Base-by-base conservation (phyloP, 2,329 filamentous ascomycete genomes). In the Daldinia sp. region DNA sequence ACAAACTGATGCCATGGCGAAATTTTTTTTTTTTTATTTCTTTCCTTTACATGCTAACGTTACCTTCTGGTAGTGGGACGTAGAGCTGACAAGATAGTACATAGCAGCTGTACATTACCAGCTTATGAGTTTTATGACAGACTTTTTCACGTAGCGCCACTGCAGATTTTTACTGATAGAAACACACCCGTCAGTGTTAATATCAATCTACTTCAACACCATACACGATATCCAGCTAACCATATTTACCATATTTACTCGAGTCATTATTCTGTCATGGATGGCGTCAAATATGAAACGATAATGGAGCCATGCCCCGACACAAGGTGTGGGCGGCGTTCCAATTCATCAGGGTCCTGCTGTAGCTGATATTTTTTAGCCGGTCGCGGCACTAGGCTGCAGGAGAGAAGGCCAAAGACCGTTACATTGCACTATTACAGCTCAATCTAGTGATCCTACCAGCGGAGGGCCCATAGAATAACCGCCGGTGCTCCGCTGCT, bases 141-240 rank as follows among this genome's bases (percentile, higher is more conserved):
- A 9, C 33, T 35, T 33, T 9, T 33, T 35, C 7, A 9, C 33
- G 51, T 39, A 51, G 48, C 39, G 63, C 51, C 55, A 62, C 61
- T 65, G 59, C 55, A 63, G 60, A 61, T 26, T 15, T 26, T 65
- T 60, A 37, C 67, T 70, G 65, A 73, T 72, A 70, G 44, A 42
- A 44, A 50, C 60, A 70, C 67, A 30, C 68, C 69, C 63, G 20
- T 48, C 37, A 7, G 33, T 53, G 60, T 13, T 10, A 48, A 39
- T 37, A 62, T 50, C 28, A 4, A 55, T 42, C 7, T 41, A 53
- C 62, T 30, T 57, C 50, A 61, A 13, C 51, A 64, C 46, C 26
- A 33, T 56, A n/a, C 15, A 59, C 51, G 10, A n/a, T n/a, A n/a
- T 57, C 56, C 55, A 57, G 41, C 35, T 10, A 48, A 59, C 20